Evolutionary conservation across 345 rosid genomes (phyloP), one percentile per base, ranked within the genome.

Genomic region (Dovyalis caffra): DNA sequence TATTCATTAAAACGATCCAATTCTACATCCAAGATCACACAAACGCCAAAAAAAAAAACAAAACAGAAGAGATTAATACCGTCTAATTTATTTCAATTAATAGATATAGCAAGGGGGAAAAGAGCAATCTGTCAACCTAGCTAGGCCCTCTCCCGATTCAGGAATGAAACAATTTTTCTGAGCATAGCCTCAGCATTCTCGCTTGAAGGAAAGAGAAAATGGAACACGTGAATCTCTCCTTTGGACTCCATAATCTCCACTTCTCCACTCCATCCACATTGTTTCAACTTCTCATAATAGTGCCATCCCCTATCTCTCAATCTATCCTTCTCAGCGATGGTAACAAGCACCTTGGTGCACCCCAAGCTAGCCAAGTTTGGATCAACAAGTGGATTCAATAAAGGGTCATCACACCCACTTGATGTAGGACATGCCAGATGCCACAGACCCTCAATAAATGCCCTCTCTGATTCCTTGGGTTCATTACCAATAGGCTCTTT

Each of bases 171-270:
- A 7, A 68, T 3, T 21, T n/a, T 58, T 21, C 20, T 18, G 1
- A 56, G 1, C 61, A 56, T 5, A 56, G 23, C 23, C 32, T 58
- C n/a, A 4, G 74, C 74, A 3, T 71, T 71, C 32, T 57, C 53
- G 1, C 49, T 57, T 1, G 3, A 14, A 57, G 25, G 23, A 4
- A 35, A 23, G 0, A 35, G 11, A 25, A 85, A 12, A 65, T 85
- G 83, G 56, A 85, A 85, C 4, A 34, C 74, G 47, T 85, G 86
- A n/a, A 62, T 76, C 60, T 81, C 88, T 45, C 81, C 87, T 29
- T 79, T 53, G 63, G 63, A 69, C 49, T 86, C 85, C 20, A 81
- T 12, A 25, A 83, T 18, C 74, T 86, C 82, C 20, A 77, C 71
- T 14, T 78, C 76, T 66, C 85, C 85, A 53, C 49, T 37, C 82